phyloP scores from a whole-genome alignment of 2,329 filamentous ascomycete species.

The Sporothrix curviconia region DNA sequence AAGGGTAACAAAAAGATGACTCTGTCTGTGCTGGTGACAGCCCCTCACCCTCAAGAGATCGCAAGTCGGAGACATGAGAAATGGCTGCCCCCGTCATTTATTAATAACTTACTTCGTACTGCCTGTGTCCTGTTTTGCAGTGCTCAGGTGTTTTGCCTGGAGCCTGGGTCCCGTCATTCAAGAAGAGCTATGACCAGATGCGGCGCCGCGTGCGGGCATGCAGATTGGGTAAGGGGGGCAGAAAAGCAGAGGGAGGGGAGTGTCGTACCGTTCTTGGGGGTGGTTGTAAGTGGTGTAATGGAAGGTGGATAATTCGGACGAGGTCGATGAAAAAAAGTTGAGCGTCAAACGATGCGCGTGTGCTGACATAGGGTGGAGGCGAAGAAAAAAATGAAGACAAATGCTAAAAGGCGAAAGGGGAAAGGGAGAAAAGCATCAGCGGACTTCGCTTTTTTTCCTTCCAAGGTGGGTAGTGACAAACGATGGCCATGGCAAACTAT shows the following conservation, averaged over 20 bases:
- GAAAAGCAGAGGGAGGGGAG: slow-evolving; percentile 5
- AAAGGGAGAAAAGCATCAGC: not conserved
- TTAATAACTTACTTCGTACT: too few relatives aligned
- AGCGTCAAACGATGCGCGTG: slow-evolving; percentile 1
- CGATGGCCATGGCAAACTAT: not conserved
- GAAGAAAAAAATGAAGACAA: not conserved
- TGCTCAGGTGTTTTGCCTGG: too few relatives aligned
- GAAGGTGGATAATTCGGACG: too few relatives aligned
- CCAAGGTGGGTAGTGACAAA: not conserved
- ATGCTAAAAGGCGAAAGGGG: not conserved
- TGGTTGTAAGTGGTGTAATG: not conserved
- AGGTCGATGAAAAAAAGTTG: not conserved
- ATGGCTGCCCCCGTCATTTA: too few relatives aligned
- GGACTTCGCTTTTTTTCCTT: not conserved
- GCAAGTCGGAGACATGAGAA: too few relatives aligned
- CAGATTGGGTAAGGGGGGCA: slow-evolving; percentile 7
- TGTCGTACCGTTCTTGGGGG: not conserved
- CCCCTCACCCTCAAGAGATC: too few relatives aligned
- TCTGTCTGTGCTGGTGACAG: too few relatives aligned
- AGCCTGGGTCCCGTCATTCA: not conserved
- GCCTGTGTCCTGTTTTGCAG: too few relatives aligned
- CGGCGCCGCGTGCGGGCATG: slow-evolving; percentile 10
- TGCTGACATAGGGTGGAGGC: slow-evolving; percentile 7
- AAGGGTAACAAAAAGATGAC: too few relatives aligned
- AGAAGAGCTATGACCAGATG: slow-evolving; percentile 14